Conservation (phyloP, 768 basidiomycete genomes). For the Boletus rubroflammeus region DNA sequence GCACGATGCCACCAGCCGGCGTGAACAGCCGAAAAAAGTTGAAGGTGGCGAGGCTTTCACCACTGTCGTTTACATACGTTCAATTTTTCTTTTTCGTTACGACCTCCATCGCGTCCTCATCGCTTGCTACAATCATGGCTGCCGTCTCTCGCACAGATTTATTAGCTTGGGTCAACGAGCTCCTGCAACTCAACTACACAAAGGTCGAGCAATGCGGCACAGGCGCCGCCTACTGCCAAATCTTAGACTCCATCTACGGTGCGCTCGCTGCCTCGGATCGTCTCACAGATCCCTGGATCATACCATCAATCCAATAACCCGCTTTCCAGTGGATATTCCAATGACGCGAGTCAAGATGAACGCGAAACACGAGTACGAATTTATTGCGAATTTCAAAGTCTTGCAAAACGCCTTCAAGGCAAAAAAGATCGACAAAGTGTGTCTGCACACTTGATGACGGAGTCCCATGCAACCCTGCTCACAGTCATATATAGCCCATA, state of each 20-base stretch:
- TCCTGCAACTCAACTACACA: conserved; percentile 85
- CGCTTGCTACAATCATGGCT: conserved; percentile 40
- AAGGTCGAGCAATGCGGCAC: conserved; percentile 91
- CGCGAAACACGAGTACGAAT: conserved; percentile 96
- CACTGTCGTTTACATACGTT: not conserved
- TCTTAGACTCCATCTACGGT: conserved; percentile 95
- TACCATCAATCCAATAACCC: conserved; percentile 9
- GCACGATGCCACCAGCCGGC: not conserved
- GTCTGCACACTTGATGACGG: conserved; percentile 4
- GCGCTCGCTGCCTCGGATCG: conserved; percentile 28
- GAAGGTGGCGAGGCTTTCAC: conserved; percentile 7
- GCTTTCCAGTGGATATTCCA: conserved; percentile 72
- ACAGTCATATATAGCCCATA: conserved; percentile 62
- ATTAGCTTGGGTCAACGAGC: conserved; percentile 89
- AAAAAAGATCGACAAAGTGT: conserved; percentile 91
- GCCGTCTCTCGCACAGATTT: conserved; percentile 81
- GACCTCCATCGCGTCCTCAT: conserved; percentile 5
- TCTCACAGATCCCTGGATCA: conserved; percentile 18
- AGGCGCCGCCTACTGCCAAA: conserved; percentile 91
- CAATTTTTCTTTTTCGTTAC: conserved; percentile 4
- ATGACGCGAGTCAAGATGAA: conserved; percentile 94
- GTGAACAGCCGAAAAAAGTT: not conserved
- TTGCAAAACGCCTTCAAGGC: conserved; percentile 89
- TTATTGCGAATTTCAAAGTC: conserved; percentile 91
- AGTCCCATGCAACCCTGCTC: conserved; percentile 1